A percentile compares a stretch with the other conserved stretches of the same genome.
These are phyloP conservation scores for Phytophthora cryptogea DNA, from an alignment of 352 stramenopile species.

Conservation along the genomic window DNA sequence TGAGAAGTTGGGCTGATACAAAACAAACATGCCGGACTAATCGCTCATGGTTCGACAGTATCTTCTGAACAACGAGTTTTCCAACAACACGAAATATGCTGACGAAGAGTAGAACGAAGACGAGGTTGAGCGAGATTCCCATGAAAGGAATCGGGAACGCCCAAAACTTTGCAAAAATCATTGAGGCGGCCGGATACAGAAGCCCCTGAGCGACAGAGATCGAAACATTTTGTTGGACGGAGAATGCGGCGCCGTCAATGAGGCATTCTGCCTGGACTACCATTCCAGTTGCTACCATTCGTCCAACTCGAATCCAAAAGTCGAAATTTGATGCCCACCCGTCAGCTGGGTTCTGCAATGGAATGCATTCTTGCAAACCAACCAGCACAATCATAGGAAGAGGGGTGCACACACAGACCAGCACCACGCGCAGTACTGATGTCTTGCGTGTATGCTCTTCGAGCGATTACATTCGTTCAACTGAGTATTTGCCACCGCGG, in stretches of 20 bases:
- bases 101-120: not conserved
- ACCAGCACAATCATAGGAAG: not conserved
- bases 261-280: not conserved
- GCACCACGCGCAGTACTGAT: not conserved
- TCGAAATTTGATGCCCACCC: conserved; percentile 2
- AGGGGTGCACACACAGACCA: conserved; percentile 2
- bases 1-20: not conserved
- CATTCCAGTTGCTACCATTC: not conserved
- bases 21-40: not conserved
- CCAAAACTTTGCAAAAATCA: not conserved
- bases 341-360: conserved; percentile 6
- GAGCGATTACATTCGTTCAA: conserved; percentile 25
- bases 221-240: not conserved
- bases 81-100: not conserved
- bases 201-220: too few relatives aligned
- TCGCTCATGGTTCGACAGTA: not conserved
- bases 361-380: not conserved
- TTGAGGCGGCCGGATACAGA: not conserved
- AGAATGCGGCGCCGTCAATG: not conserved
- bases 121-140: not conserved
- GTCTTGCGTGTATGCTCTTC: conserved; percentile 20
- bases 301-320: conserved; percentile 1
- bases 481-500: conserved; percentile 19
- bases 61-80: not conserved
- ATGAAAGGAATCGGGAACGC: not conserved